Evolutionary conservation across 2,329 filamentous ascomycete species (phyloP).

Genomic region (Cordyceps fumosorosea): DNA sequence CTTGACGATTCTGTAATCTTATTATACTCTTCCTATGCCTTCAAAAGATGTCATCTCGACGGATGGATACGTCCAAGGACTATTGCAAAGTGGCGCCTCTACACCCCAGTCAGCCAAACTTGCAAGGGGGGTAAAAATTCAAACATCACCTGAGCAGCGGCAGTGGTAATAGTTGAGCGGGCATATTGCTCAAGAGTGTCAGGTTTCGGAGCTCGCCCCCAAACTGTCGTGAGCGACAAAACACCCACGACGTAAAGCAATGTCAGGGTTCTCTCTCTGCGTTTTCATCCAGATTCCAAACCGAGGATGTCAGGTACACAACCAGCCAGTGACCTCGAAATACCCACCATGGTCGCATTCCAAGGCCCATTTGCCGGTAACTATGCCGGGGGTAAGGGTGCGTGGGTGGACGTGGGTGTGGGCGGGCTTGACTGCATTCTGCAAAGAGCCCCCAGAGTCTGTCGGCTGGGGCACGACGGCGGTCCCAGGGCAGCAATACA

Average conservation of each 20-base stretch:
- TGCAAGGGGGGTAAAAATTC: slow-evolving; percentile 6
- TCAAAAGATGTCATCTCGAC: slow-evolving; percentile 1
- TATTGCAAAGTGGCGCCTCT: not conserved
- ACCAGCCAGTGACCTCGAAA: not conserved
- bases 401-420: not conserved
- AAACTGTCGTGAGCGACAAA: not conserved
- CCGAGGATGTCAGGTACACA: not conserved
- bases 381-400: not conserved
- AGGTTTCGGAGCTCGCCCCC: not conserved
- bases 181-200: not conserved
- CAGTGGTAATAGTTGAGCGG: not conserved
- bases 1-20: not conserved
- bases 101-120: not conserved
- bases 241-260: not conserved
- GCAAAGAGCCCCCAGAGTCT: not conserved
- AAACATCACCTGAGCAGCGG: slow-evolving; percentile 6
- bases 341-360: slow-evolving; percentile 4
- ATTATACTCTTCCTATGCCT: not conserved
- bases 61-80: not conserved
- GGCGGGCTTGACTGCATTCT: not conserved
- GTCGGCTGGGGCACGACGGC: not conserved
- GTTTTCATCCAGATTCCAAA: not conserved
- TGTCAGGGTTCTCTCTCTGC: not conserved
- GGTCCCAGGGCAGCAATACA: not conserved
- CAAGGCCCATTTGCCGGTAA: slow-evolving; percentile 9